Percentiles rank a stretch among this genome's conserved stretches.
Conservation (phyloP, 1,284 basidiomycete species). For the Ustilago cynodontis region DNA sequence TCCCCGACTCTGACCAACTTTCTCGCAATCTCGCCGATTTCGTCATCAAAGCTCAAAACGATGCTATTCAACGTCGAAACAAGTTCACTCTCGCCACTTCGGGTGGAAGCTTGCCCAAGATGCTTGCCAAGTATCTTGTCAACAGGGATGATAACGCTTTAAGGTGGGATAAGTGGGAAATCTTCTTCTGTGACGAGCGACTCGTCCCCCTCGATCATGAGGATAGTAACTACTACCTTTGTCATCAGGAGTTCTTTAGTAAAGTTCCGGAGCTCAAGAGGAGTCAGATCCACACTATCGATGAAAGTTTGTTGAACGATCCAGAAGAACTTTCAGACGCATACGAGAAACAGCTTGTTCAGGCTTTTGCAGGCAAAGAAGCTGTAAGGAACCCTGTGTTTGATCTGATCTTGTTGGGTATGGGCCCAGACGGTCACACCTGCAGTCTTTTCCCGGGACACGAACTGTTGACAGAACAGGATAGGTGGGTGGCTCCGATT, state of each 20-base stretch:
- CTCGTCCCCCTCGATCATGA: slow-evolving; percentile 90
- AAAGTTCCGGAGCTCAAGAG: slow-evolving; percentile 82
- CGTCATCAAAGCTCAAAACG: slow-evolving; percentile 87
- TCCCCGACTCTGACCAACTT: slow-evolving; percentile 73
- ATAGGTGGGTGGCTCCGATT: slow-evolving; percentile 93
- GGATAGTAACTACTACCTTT: slow-evolving; percentile 90
- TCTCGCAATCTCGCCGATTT: slow-evolving; percentile 81
- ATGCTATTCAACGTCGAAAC: slow-evolving; percentile 87
- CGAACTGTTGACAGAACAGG: slow-evolving; percentile 83
- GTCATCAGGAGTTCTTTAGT: slow-evolving; percentile 81
- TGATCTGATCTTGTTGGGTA: slow-evolving; percentile 69
- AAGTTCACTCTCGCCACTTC: slow-evolving; percentile 92
- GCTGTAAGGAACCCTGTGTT: slow-evolving; percentile 68
- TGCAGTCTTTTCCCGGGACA: slow-evolving; percentile 95
- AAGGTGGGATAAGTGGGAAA: slow-evolving; percentile 97
- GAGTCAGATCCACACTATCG: slow-evolving; percentile 86
- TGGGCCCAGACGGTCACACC: slow-evolving; percentile 86
- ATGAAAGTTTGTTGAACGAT: slow-evolving; percentile 77
- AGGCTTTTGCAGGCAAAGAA: slow-evolving; percentile 76
- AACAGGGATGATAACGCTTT: slow-evolving; percentile 76
- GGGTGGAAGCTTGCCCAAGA: slow-evolving; percentile 90
- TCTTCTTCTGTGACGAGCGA: slow-evolving; percentile 98
- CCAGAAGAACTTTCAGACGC: slow-evolving; percentile 86
- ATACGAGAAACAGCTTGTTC: slow-evolving; percentile 91
- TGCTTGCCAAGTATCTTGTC: slow-evolving; percentile 80